phyloP scores from a whole-genome alignment of 2,329 filamentous ascomycete species.

The Lasiodiplodia citricola region DNA sequence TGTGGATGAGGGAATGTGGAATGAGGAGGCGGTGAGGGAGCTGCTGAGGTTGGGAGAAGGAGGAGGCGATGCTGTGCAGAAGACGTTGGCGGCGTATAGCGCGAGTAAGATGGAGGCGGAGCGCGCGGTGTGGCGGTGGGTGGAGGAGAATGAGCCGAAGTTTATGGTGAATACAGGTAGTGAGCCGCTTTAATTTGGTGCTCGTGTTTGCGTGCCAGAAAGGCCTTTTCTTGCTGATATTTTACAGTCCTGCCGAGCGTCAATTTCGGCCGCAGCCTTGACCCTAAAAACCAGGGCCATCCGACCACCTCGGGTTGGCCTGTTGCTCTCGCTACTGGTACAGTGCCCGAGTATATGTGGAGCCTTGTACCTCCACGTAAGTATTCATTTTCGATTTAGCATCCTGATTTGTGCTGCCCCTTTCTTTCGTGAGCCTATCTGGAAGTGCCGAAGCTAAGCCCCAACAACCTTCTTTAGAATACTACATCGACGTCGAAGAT shows the following conservation, averaged over 20 bases:
- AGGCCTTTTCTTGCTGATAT: neutral
- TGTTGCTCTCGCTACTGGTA: conserved; percentile 27
- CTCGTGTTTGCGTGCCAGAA: neutral
- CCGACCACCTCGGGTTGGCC: conserved; percentile 29
- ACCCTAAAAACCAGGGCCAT: conserved; percentile 30
- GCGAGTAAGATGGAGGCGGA: conserved; percentile 56
- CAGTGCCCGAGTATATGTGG: conserved; percentile 23
- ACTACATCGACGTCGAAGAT: conserved; percentile 32
- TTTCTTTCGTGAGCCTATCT: neutral
- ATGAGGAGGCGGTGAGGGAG: conserved; percentile 39
- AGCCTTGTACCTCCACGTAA: neutral
- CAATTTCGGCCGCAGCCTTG: conserved; percentile 30
- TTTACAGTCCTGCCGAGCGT: conserved; percentile 20
- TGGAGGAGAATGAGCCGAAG: conserved; percentile 48
- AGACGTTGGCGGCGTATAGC: conserved; percentile 45
- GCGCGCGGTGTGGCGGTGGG: conserved; percentile 53
- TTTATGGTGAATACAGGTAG: conserved; percentile 51
- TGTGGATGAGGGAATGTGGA: conserved; percentile 38
- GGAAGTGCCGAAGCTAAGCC: neutral
- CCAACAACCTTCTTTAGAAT: conserved; percentile 16
- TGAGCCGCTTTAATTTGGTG: neutral
- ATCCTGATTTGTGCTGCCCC: neutral
- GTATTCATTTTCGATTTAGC: neutral
- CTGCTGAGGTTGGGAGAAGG: conserved; percentile 33
- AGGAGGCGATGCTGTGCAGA: conserved; percentile 34